These are phyloP conservation scores for Rasamsonia emersonii DNA, from an alignment of 2,329 filamentous ascomycete genomes.

Conservation along the genomic window DNA sequence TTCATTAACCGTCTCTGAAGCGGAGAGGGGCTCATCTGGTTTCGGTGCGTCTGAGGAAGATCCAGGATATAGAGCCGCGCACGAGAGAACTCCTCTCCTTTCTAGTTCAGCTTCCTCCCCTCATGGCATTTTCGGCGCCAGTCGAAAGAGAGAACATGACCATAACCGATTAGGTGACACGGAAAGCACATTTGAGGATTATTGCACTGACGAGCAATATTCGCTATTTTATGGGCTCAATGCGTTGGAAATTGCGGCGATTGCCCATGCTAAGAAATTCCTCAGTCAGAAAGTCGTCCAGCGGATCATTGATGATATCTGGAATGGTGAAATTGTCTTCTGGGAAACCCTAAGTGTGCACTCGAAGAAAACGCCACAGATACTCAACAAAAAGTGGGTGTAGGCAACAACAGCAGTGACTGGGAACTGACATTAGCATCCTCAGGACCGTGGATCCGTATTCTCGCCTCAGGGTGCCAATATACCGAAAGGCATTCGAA, in stretches of 20 bases:
- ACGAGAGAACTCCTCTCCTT: constrained; percentile 25
- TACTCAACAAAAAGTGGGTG: constrained; percentile 55
- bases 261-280: constrained; percentile 76
- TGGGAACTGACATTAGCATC: constrained; percentile 3
- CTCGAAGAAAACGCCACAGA: constrained; percentile 64
- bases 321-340: constrained; percentile 79
- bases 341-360: constrained; percentile 71
- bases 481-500: constrained; percentile 79
- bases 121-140: constrained; percentile 22
- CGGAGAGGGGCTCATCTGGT: constrained; percentile 14
- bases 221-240: constrained; percentile 70
- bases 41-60: constrained; percentile 8
- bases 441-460: constrained; percentile 59
- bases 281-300: constrained; percentile 73
- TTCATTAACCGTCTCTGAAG: constrained; percentile 12
- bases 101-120: constrained; percentile 15
- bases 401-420: constrained; percentile 1
- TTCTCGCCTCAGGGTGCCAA: constrained; percentile 67
- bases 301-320: constrained; percentile 74
- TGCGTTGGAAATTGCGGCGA: constrained; percentile 75
- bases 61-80: constrained; percentile 8
- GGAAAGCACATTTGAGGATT: constrained; percentile 33
- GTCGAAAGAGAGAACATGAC: constrained; percentile 48
- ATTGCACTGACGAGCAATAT: constrained; percentile 52
- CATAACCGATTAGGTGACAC: constrained; percentile 47